phyloP scores from a whole-genome alignment of 495 filamentous ascomycete genomes.

The Talaromyces ruber region DNA sequence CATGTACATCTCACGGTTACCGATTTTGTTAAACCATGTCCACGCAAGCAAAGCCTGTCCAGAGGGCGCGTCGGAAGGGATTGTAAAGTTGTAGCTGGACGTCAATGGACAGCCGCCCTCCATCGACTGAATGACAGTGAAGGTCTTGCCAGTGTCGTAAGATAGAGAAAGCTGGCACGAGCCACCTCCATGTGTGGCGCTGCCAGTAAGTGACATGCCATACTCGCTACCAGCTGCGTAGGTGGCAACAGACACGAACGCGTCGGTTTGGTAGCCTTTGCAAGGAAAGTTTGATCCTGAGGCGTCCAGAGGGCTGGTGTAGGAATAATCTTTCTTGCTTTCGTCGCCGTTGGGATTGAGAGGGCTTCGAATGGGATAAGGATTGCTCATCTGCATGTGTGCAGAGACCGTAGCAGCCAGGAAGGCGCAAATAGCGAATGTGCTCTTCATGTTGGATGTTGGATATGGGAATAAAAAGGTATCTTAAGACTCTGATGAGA shows the following conservation, averaged over 20 bases:
- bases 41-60: constrained; percentile 64
- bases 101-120: constrained; percentile 68
- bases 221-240: constrained; percentile 35
- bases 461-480: background rate
- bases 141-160: constrained; percentile 60
- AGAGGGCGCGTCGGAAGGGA: constrained; percentile 33
- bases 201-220: constrained; percentile 29
- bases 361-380: constrained; percentile 40
- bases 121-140: constrained; percentile 77
- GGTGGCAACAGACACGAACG: constrained; percentile 33
- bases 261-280: constrained; percentile 42
- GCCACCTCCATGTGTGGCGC: constrained; percentile 75
- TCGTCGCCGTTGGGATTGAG: constrained; percentile 23
- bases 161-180: constrained; percentile 82
- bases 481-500: background rate
- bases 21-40: constrained; percentile 87
- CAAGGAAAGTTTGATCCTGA: constrained; percentile 41
- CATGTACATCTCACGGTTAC: constrained; percentile 94
- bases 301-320: constrained; percentile 35
- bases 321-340: constrained; percentile 39
- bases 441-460: constrained; percentile 29
- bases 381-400: constrained; percentile 39
- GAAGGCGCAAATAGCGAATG: constrained; percentile 20
- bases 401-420: constrained; percentile 31
- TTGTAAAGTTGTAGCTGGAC: constrained; percentile 38